These are phyloP conservation scores for Tulasnella sp. DNA, from an alignment of 768 basidiomycete genomes.

Conservation along the genomic window DNA sequence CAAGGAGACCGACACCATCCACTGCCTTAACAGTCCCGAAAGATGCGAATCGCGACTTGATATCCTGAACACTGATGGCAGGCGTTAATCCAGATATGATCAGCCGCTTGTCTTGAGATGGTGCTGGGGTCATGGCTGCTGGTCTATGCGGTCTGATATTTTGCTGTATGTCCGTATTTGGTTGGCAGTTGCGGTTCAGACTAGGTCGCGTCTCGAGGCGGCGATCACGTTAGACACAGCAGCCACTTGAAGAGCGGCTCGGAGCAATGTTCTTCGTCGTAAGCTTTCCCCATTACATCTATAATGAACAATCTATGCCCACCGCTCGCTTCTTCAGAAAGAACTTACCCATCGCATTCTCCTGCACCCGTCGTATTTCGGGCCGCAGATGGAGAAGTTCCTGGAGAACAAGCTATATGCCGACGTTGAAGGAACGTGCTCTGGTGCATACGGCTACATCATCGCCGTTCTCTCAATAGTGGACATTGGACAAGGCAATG, in stretches of 20 bases:
- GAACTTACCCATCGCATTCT: conserved; percentile 95
- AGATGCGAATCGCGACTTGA: conserved; percentile 43
- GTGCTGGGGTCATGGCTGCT: background rate
- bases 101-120: conserved; percentile 36
- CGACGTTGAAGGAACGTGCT: conserved; percentile 96
- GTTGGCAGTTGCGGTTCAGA: background rate
- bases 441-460: conserved; percentile 89
- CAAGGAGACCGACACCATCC: conserved; percentile 54
- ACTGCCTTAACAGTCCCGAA: conserved; percentile 61
- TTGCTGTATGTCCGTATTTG: background rate
- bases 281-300: background rate
- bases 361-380: conserved; percentile 96
- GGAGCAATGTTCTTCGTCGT: conserved; percentile 1
- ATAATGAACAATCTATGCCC: background rate
- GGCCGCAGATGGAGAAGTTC: conserved; percentile 88
- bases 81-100: conserved; percentile 70
- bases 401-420: conserved; percentile 87
- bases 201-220: background rate
- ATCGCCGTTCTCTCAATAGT: conserved; percentile 84
- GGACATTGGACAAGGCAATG: conserved; percentile 88
- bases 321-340: conserved; percentile 44
- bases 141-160: background rate
- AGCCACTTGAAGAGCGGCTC: background rate
- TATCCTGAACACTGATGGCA: conserved; percentile 43
- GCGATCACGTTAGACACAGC: too few species aligned